Evolutionary conservation across 2,329 filamentous ascomycete genomes (phyloP).

Genomic region (Neofusicoccum cordaticola): DNA sequence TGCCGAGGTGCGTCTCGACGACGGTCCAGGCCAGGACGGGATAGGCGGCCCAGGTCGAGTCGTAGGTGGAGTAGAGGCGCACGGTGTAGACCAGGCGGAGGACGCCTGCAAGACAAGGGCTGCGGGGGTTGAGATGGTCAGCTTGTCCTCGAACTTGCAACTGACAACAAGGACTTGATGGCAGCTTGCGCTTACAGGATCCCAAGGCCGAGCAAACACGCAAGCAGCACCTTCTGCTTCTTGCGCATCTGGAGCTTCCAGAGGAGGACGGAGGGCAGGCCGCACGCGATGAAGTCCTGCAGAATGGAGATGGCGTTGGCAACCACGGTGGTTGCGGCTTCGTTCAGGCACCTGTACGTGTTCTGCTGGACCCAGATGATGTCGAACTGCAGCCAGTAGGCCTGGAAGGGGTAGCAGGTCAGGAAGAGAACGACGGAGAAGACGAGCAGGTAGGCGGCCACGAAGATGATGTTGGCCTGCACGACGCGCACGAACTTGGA

Average conservation of each 20-base stretch:
- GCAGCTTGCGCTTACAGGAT: slow-evolving; percentile 34
- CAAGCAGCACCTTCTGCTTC: slow-evolving; percentile 44
- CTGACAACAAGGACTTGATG: no score
- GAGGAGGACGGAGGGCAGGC: slow-evolving; percentile 44
- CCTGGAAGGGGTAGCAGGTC: slow-evolving; percentile 39
- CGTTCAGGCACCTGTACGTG: slow-evolving; percentile 32
- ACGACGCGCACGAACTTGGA: slow-evolving; percentile 37
- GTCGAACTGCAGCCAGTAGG: slow-evolving; percentile 42
- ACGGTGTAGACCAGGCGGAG: slow-evolving; percentile 38
- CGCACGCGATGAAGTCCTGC: slow-evolving; percentile 41
- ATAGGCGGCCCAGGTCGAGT: slow-evolving; percentile 41
- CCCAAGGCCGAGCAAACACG: slow-evolving; percentile 45
- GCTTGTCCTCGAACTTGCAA: no score
- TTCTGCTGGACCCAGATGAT: slow-evolving; percentile 8
- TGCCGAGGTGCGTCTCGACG: slow-evolving; percentile 40
- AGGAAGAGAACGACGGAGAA: slow-evolving; percentile 37
- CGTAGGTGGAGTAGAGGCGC: slow-evolving; percentile 33
- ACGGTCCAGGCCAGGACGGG: slow-evolving; percentile 42
- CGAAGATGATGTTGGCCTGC: slow-evolving; percentile 38
- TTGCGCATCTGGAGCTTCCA: slow-evolving; percentile 42
- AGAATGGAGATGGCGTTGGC: slow-evolving; percentile 40
- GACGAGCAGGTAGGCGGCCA: slow-evolving; percentile 37
- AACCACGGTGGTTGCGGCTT: slow-evolving; percentile 36
- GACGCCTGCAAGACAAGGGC: slow-evolving; percentile 35
- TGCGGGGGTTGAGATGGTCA: slow-evolving; percentile 5